Base-by-base conservation (phyloP, 163 green algal genomes). In the Volvox carteri region DNA sequence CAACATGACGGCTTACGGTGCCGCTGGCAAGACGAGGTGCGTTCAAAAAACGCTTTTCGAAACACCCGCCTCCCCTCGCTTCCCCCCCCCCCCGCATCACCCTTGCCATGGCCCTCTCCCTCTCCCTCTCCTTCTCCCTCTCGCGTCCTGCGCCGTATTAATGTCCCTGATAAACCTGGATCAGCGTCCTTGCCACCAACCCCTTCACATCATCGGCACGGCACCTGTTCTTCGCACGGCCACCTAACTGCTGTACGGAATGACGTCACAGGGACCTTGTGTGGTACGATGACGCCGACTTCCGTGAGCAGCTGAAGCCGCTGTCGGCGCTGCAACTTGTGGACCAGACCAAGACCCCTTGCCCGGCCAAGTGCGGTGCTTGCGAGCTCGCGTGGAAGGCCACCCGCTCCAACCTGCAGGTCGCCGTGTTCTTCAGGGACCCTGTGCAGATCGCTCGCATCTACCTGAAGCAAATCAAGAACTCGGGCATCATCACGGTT, bases 351-450 rank as follows among this genome's bases (percentile, higher is more conserved):
- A 85, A 85, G 78, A 6, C 56, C 18, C 1, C 54, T 21, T 85
- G 78, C 78, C 78, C 78, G 19, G 42, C 58, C 1, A 75, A 58
- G 54, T 85, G 78, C 78, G 39, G 18, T 3, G 78, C 54, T 54
- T 85, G 78, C 54, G 7, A 0, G 6, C 39, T 28, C 54, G 56
- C 78, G 4, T 85, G 78, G 78, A 74, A 75, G 54, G 78, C 54
- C 39, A 85, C 23, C 54, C 1, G 0, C 35, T 60, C n/a, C 6
- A 25, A 41, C 35, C 37, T 58, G 16, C 30, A 5, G 2, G 78
- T 85, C 5, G 35, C 78, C 23, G n/a, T 85, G 5, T 85, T 85
- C 78, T 85, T 85, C 78, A 85, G 74, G 78, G 78, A 85, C 33
- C 78, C 78, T 4, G 35, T 30, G 18, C 78, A 85, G 56, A 37